phyloP scores from a whole-genome alignment of 441 rosid genomes.

The Mallotus japonicus region DNA sequence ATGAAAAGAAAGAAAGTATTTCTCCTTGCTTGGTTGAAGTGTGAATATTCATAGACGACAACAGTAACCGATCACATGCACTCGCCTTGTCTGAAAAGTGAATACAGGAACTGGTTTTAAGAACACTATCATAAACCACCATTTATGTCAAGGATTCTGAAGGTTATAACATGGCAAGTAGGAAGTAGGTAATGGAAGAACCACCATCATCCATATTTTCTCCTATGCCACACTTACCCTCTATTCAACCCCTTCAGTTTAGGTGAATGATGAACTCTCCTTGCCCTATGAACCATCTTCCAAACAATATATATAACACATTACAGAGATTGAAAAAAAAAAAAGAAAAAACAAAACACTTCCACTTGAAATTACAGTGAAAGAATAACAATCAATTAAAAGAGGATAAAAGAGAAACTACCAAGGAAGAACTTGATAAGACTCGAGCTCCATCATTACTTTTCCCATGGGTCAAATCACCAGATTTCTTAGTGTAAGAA shows the following conservation, averaged over 20 bases:
- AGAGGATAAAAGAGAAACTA: slow-evolving; percentile 29
- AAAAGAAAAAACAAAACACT: not conserved
- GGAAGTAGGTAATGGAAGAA: not conserved
- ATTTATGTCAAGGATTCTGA: not conserved
- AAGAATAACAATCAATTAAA: not conserved
- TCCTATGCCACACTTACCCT: not conserved
- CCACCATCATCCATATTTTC: not conserved
- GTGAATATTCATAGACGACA: not conserved
- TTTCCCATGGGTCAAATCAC: slow-evolving; percentile 45
- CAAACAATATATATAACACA: not conserved
- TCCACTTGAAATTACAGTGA: not conserved
- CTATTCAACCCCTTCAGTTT: not conserved
- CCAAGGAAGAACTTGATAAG: slow-evolving; percentile 55
- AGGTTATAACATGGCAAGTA: slow-evolving; percentile 1
- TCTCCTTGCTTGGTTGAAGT: not conserved
- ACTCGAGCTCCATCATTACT: slow-evolving; percentile 37
- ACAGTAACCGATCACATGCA: too few relatives aligned
- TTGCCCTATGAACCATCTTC: not conserved
- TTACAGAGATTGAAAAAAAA: not conserved
- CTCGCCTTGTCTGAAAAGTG: not conserved
- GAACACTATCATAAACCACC: not conserved
- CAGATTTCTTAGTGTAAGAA: slow-evolving; percentile 37
- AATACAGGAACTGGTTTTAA: not conserved
- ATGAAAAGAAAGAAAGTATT: not conserved
- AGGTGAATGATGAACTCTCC: not conserved